phyloP scores from a whole-genome alignment of 345 rosid genomes.

The Gossypium raimondii region DNA sequence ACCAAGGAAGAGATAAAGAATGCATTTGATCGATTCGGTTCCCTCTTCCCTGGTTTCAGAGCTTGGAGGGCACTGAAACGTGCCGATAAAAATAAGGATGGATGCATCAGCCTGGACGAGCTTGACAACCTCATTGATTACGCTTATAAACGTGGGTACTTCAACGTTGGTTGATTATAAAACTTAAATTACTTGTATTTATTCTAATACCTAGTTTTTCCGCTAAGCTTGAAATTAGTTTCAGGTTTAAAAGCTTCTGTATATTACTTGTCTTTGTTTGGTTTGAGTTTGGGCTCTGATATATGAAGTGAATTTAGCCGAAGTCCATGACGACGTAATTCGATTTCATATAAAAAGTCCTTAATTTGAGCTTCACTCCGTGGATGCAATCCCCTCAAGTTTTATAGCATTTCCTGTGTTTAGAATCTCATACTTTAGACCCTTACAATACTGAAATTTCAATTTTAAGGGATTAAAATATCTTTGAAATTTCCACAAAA shows the following conservation, averaged over 20 bases:
- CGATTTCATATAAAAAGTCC: not conserved
- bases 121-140: conserved; percentile 13
- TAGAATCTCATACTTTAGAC: not conserved
- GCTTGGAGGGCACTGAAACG: conserved; percentile 5
- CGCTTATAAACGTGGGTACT: conserved; percentile 13
- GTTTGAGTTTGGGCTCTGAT: too few relatives aligned
- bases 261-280: not conserved
- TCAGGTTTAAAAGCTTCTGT: not conserved
- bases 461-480: too few relatives aligned
- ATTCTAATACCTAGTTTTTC: too few relatives aligned
- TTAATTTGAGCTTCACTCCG: too few relatives aligned
- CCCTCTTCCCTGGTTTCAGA: conserved; percentile 10
- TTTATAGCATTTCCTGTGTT: not conserved
- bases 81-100: conserved; percentile 13
- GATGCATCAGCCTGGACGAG: conserved; percentile 4
- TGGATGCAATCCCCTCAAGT: too few relatives aligned
- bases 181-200: not conserved
- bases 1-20: conserved; percentile 7
- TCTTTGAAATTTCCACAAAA: too few relatives aligned
- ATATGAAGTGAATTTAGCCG: not conserved
- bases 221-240: not conserved
- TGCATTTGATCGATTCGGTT: conserved; percentile 13
- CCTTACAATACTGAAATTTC: too few relatives aligned
- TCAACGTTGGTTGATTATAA: not conserved
- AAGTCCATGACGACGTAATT: not conserved